Conservation (phyloP, 2,329 filamentous ascomycete species). For the Didymella exigua region DNA sequence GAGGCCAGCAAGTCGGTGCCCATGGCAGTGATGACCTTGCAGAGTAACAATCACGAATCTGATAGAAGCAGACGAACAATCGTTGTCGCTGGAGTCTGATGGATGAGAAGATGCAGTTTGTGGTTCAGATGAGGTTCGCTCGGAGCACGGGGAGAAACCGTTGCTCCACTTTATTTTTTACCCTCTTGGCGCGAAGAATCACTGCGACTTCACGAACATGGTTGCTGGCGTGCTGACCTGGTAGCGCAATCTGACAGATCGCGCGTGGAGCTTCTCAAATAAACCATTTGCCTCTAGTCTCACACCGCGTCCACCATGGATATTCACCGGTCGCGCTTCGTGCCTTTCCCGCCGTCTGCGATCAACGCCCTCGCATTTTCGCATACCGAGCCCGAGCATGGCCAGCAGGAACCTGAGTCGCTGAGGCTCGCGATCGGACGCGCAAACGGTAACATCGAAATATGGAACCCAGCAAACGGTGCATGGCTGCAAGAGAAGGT, state of each 20-base stretch:
- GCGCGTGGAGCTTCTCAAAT: slow-evolving; percentile 16
- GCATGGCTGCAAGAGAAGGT: slow-evolving; percentile 89
- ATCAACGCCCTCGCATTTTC: slow-evolving; percentile 97
- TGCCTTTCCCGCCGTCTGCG: slow-evolving; percentile 86
- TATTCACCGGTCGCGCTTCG: slow-evolving; percentile 95
- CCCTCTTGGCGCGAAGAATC: slow-evolving; percentile 23
- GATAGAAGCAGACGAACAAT: slow-evolving; percentile 14
- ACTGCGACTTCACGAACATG: slow-evolving; percentile 20
- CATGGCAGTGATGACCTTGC: background rate
- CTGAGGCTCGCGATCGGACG: slow-evolving; percentile 86
- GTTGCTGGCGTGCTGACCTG: slow-evolving; percentile 19
- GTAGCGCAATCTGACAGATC: slow-evolving; percentile 24
- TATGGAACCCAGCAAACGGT: slow-evolving; percentile 88
- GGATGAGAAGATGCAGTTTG: background rate
- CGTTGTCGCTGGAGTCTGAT: background rate
- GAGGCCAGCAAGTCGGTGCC: background rate
- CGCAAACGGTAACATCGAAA: slow-evolving; percentile 94
- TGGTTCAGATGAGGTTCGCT: background rate
- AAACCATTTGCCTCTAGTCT: background rate
- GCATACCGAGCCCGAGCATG: slow-evolving; percentile 58
- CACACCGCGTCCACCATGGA: slow-evolving; percentile 69
- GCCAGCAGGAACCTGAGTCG: slow-evolving; percentile 57
- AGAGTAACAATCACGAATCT: slow-evolving; percentile 4
- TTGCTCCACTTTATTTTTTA: background rate
- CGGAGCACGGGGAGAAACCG: slow-evolving; percentile 1